Evolutionary conservation across 1,284 basidiomycete species (phyloP).

Genomic region (Agroathelia rolfsii): DNA sequence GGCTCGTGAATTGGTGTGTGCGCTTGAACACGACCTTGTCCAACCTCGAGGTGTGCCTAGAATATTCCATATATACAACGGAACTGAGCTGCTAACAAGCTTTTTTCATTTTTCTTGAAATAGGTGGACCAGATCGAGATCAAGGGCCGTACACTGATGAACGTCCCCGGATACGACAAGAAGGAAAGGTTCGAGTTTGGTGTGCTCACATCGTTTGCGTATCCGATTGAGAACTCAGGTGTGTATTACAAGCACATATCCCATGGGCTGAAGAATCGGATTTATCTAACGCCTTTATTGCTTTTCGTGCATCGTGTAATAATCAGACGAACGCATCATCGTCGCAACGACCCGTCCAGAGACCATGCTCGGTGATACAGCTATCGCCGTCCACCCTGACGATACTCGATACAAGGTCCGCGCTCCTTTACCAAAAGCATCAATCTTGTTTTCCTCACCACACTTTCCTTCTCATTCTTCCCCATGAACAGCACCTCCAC

Average conservation of each 20-base stretch:
- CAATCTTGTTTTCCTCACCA: background rate
- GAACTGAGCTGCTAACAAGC: background rate
- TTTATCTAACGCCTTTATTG: background rate
- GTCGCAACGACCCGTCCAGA: slow-evolving; percentile 98
- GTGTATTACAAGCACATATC: too few species aligned
- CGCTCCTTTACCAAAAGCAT: too few species aligned
- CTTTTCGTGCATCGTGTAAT: slow-evolving; percentile 1
- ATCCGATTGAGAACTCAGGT: slow-evolving; percentile 82
- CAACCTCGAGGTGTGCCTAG: slow-evolving; percentile 70
- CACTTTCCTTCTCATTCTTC: background rate
- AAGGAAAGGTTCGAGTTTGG: slow-evolving; percentile 98
- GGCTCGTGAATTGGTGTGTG: slow-evolving; percentile 98
- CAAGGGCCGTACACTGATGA: slow-evolving; percentile 80
- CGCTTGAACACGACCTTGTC: slow-evolving; percentile 93
- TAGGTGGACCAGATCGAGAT: slow-evolving; percentile 92
- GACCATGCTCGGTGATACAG: slow-evolving; percentile 98
- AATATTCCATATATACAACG: background rate
- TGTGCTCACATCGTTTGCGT: slow-evolving; percentile 92
- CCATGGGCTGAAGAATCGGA: background rate
- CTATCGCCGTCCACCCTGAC: slow-evolving; percentile 92
- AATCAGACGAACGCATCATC: slow-evolving; percentile 81
- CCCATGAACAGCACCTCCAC: slow-evolving; percentile 81
- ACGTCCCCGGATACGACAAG: slow-evolving; percentile 87
- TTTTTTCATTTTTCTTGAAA: background rate
- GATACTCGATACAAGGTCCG: slow-evolving; percentile 78